Conservation (phyloP, 139 green algal genomes). For the Coelastrella sp. region DNA sequence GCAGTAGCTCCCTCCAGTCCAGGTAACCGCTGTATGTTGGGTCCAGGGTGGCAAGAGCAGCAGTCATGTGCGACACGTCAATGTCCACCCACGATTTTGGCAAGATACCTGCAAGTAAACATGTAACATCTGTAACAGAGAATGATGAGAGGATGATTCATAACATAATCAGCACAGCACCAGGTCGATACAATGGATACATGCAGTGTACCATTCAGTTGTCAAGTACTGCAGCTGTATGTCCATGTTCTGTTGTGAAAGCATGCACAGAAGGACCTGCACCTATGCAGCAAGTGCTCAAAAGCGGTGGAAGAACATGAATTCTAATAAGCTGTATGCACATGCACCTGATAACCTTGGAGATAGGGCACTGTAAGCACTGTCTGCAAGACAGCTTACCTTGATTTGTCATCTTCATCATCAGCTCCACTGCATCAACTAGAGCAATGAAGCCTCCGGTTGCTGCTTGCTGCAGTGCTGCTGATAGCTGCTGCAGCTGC, state of each 20-base stretch:
- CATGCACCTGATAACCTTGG: neutral
- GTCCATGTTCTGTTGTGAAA: too few species aligned
- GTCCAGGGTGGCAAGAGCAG: constrained; percentile 61
- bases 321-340: too few species aligned
- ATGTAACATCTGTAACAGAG: neutral
- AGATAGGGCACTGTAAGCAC: neutral
- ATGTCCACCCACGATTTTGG: constrained; percentile 26
- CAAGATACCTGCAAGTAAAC: constrained; percentile 19
- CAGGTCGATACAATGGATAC: too few species aligned
- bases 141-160: too few species aligned
- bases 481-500: constrained; percentile 63
- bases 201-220: too few species aligned
- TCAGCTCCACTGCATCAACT: constrained; percentile 56
- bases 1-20: constrained; percentile 72
- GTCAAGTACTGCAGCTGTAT: too few species aligned
- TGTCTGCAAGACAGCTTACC: constrained; percentile 15
- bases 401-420: constrained; percentile 48
- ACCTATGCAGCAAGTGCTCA: too few species aligned
- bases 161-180: too few species aligned
- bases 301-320: too few species aligned
- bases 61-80: constrained; percentile 39
- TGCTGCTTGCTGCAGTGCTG: constrained; percentile 43
- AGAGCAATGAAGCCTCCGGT: constrained; percentile 59
- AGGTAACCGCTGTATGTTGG: constrained; percentile 58
- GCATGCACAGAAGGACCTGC: too few species aligned